Evolutionary conservation across 352 stramenopile genomes (phyloP), one percentile per base, ranked within the genome.

Genomic region (Blastocystis sp.): DNA sequence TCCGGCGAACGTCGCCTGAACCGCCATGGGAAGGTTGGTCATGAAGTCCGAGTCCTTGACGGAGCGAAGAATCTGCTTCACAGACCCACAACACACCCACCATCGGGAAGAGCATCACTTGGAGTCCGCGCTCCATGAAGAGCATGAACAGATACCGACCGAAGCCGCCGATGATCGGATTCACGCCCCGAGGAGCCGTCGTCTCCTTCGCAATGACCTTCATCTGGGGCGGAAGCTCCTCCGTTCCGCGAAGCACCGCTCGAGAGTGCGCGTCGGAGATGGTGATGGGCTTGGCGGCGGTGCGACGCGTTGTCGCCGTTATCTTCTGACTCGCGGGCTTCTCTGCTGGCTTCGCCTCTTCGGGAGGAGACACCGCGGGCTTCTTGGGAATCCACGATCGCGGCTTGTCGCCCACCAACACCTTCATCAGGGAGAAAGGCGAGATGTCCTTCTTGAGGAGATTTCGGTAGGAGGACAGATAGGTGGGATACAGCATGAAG

Each of bases 401-500:
- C n/a, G 61, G 8, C n/a, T 4, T 46, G 29, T 73, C 36, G 27
- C 61, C 61, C 18, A 42, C 18, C 56, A 78, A 46, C 16, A 61
- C 42, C 27, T 57, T 40, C 2, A 78, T 24, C 18, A 78, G 16
- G 2, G 67, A 78, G 36, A 78, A 36, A 24, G 67, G 67, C 42
- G 18, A 11, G 32, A 78, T 78, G 6, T 78, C 67, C 27, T 21
- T 24, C 49, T 78, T 21, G 42, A 59, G 34, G 11, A 78, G 48
- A 59, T 59, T 42, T 21, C 34, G n/a, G 38, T 44, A 78, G 8
- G 67, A 78, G 24, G 34, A 56, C 38, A 78, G 38, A 61, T 78
- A 78, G 48, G 67, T 78, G 4, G 67, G 67, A 61, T 78, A 78
- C 16, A 78, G 29, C 67, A 78, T 78, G 38, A 78, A 78, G 56